Conservation (phyloP, 1,284 basidiomycete genomes). For the Sphaerobolus stellatus region DNA sequence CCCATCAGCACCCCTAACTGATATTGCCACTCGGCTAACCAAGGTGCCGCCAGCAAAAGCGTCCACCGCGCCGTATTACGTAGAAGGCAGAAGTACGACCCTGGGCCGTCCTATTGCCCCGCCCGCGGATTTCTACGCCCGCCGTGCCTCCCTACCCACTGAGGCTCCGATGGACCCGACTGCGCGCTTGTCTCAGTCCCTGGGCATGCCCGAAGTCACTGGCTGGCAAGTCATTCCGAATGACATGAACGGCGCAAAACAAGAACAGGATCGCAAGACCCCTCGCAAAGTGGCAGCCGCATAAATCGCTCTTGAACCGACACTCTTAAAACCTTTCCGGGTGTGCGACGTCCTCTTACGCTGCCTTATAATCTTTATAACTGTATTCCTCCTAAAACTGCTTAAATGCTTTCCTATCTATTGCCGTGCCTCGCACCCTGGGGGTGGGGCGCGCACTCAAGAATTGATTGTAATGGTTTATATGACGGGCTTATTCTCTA, state of each 20-base stretch:
- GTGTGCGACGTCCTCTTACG: not conserved
- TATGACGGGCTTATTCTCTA: slow-evolving; percentile 1
- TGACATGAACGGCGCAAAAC: no score
- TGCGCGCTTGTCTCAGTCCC: slow-evolving; percentile 9
- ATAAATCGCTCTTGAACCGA: slow-evolving; percentile 14
- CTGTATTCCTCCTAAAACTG: not conserved
- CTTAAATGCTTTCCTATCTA: slow-evolving; percentile 7
- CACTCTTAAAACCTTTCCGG: not conserved
- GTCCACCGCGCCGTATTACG: slow-evolving; percentile 38
- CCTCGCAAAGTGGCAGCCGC: slow-evolving; percentile 24
- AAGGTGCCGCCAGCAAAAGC: slow-evolving; percentile 36
- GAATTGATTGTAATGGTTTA: slow-evolving; percentile 5
- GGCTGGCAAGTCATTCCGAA: slow-evolving; percentile 42
- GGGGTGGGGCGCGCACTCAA: slow-evolving; percentile 1
- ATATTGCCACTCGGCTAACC: slow-evolving; percentile 37
- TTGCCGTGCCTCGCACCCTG: slow-evolving; percentile 4
- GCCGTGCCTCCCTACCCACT: slow-evolving; percentile 30
- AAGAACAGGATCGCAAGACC: slow-evolving; percentile 15
- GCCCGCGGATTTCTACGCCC: slow-evolving; percentile 26
- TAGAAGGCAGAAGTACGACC: slow-evolving; percentile 17
- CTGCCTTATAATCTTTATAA: not conserved
- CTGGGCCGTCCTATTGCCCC: slow-evolving; percentile 22
- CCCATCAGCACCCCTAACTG: slow-evolving; percentile 64
- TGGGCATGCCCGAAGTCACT: slow-evolving; percentile 36
- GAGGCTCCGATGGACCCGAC: slow-evolving; percentile 16